Evolutionary conservation across 257 asterid genomes (phyloP), one percentile per base, ranked within the genome.

Genomic region (Coffea canephora): DNA sequence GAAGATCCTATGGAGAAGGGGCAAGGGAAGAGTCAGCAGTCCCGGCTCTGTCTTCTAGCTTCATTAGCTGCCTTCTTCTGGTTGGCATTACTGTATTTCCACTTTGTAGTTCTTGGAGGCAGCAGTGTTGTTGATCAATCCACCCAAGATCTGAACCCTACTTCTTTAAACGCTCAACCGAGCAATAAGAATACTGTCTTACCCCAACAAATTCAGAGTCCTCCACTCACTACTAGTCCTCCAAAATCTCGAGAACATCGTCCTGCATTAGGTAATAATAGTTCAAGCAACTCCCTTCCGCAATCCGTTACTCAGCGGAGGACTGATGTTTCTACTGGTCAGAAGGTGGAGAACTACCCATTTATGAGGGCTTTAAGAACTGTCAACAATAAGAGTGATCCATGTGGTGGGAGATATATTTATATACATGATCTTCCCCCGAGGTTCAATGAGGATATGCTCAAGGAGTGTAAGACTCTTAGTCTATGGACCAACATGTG

Each of bases 361-460:
- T 93, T 93, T 76, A 78, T 85, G 92, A 85, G 91, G 78, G 98
- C 97, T 1, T 86, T 93, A 87, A 85, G 89, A 75, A 89, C 94
- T 0, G 85, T 80, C 9, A 90, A 93, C 45, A 93, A 93, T 69
- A 90, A 87, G 87, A 94, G 97, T 34, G 97, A 94, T 84, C 94
- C 97, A 0, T 94, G 97, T 77, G 89, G 87, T 34, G 90, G 91
- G 69, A 81, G 85, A 82, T 86, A 88, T 55, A 74, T 88, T 54
- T 88, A 86, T 80, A 84, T 88, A 34, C 83, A 88, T 59, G 84
- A 88, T 50, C 86, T 88, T 78, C 91, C 91, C 23, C 74, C 87
- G 2, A 84, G 78, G 50, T 88, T 88, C 77, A 88, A 88, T 54
- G 91, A 84, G 68, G 86, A 86, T 74, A 86, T 88, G 86, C 83